Evolutionary conservation across 2,329 filamentous ascomycete species (phyloP), one percentile per base, ranked within the genome.

Genomic region (Ascomycota sp.): DNA sequence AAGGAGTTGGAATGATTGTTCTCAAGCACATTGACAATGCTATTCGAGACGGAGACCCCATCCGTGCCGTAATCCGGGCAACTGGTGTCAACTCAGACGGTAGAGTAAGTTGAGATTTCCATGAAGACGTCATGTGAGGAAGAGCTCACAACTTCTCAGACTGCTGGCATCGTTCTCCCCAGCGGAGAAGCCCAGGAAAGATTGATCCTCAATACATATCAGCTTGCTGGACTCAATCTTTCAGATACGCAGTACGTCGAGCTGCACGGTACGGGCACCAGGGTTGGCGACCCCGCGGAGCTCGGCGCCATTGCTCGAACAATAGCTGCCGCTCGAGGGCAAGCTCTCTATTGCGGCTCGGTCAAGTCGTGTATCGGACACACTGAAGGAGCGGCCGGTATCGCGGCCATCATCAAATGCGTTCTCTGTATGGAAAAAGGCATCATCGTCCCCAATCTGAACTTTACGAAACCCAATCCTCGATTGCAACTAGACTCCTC

Each of bases 391-490:
- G 31, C 31, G 6, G 31, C 31, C 21, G 31, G 16, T 25, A 26
- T 32, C 9, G 31, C 31, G 16, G 31, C 24, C 24, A n/a, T 32
- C 11, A 21, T 32, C 24, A 32, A 32, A 11, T 32, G 31, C 31
- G 24, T 32, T 7, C 31, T 32, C 24, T 25, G 24, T 25, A 25
- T 32, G 21, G 31, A 32, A 25, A 6, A 9, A 8, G 31, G 31
- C 24, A n/a, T 32, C 31, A 9, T 32, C 9, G 24, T 24, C 16
- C 31, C 31, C 2, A 11, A 32, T 25, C 24, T 25, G 21, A 32
- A 32, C 24, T 32, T 32, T n/a, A 12, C 13, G 9, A 25, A 25
- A 9, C 21, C 31, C 2, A 32, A 31, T 43, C 35, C 38, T 2
- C 31, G 35, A 21, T 31, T 40, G 10, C 12, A 27, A 7, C 24